A percentile compares a stretch with the other conserved stretches of the same genome.
Conservation (phyloP, 495 filamentous ascomycete genomes). For the Astrocystis sublimbata region DNA sequence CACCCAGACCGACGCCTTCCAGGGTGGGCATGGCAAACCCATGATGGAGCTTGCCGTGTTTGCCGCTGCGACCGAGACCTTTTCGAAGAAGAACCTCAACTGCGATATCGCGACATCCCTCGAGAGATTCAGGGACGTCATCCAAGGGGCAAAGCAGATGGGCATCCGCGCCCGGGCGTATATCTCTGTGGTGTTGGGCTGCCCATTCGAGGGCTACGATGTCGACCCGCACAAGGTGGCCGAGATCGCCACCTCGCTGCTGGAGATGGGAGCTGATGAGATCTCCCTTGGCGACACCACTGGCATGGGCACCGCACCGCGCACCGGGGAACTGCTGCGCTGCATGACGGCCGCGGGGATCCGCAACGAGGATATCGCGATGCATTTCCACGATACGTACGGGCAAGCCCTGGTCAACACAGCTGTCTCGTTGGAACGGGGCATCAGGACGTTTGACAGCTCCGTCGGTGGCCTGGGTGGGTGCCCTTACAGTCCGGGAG, state of each 20-base stretch:
- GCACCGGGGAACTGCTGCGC: constrained; percentile 68
- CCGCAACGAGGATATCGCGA: constrained; percentile 74
- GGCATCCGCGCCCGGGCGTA: constrained; percentile 84
- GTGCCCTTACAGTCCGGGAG: constrained; percentile 90
- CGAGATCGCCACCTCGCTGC: constrained; percentile 73
- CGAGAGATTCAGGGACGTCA: constrained; percentile 71
- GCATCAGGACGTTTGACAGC: constrained; percentile 85
- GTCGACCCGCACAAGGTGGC: constrained; percentile 78
- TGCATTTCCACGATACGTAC: constrained; percentile 98
- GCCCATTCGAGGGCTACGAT: constrained; percentile 89
- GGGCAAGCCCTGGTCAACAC: constrained; percentile 92
- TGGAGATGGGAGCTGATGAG: constrained; percentile 96
- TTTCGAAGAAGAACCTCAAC: constrained; percentile 90
- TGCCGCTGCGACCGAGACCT: constrained; percentile 86
- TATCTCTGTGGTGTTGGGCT: constrained; percentile 91
- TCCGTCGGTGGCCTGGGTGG: constrained; percentile 90
- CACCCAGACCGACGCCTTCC: constrained; percentile 35
- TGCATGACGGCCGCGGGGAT: constrained; percentile 76
- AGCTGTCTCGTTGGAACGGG: constrained; percentile 81
- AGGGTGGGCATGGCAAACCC: constrained; percentile 39
- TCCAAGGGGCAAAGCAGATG: constrained; percentile 67
- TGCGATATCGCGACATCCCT: constrained; percentile 82
- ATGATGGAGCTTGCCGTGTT: constrained; percentile 85
- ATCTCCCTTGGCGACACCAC: constrained; percentile 94
- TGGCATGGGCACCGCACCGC: constrained; percentile 90